phyloP scores from a whole-genome alignment of 2,329 filamentous ascomycete species.

The Aquanectria penicillioides region DNA sequence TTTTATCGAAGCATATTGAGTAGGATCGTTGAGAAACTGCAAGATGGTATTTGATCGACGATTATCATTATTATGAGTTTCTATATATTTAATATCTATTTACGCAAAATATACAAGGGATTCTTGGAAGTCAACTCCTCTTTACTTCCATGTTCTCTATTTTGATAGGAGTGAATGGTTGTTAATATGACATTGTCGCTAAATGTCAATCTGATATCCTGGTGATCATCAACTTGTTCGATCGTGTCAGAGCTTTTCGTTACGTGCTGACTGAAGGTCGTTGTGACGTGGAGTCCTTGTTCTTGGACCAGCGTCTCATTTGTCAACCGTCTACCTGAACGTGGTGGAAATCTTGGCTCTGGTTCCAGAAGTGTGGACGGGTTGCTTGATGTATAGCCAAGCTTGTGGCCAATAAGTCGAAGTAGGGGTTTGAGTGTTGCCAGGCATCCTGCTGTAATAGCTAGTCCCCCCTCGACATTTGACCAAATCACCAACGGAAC shows the following conservation, averaged over 20 bases:
- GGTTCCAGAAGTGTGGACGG: background rate
- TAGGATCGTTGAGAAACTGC: no score
- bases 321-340: background rate
- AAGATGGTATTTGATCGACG: no score
- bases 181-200: background rate
- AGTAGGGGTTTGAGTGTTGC: conserved; percentile 54
- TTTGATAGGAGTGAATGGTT: background rate
- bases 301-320: background rate
- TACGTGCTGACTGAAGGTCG: background rate
- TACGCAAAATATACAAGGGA: no score
- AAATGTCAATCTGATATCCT: background rate
- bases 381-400: conserved; percentile 17
- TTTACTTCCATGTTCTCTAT: background rate
- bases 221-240: background rate
- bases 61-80: no score
- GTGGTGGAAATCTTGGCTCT: background rate
- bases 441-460: conserved; percentile 53
- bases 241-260: no score
- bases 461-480: conserved; percentile 53
- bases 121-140: background rate
- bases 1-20: no score
- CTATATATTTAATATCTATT: no score
- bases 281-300: background rate
- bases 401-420: conserved; percentile 38
- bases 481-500: conserved; percentile 55